Conservation (phyloP, 495 filamentous ascomycete genomes). For the Chaetomium cochliodes region DNA sequence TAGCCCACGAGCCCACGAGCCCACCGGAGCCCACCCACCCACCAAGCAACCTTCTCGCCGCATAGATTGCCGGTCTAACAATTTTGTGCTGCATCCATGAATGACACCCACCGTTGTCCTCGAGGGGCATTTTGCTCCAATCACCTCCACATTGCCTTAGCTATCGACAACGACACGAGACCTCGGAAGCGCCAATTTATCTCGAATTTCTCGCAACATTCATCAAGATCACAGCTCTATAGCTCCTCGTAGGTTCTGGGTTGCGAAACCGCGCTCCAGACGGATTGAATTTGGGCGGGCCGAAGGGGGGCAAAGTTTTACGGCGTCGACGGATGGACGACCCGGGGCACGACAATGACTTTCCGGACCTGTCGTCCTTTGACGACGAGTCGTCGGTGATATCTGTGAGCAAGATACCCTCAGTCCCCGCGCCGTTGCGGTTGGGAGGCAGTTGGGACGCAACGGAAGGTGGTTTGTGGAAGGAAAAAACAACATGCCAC, state of each 20-base stretch:
- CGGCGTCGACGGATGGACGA: slow-evolving; percentile 51
- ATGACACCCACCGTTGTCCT: slow-evolving; percentile 6
- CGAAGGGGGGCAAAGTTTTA: slow-evolving; percentile 14
- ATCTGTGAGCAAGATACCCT: slow-evolving; percentile 43
- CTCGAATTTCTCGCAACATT: not conserved
- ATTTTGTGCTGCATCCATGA: slow-evolving; percentile 8
- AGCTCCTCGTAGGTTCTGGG: not conserved
- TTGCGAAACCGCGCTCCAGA: not conserved
- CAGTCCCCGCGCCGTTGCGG: not conserved
- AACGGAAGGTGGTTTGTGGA: too few relatives aligned
- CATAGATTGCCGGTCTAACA: slow-evolving; percentile 16
- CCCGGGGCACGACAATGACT: slow-evolving; percentile 52
- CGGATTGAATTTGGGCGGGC: slow-evolving; percentile 3
- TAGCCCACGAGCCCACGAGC: too few relatives aligned
- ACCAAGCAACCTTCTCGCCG: slow-evolving; percentile 2
- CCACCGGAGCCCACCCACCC: too few relatives aligned
- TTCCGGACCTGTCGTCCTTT: slow-evolving; percentile 45
- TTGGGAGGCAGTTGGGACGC: not conserved
- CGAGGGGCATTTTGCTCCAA: slow-evolving; percentile 19
- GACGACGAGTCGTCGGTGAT: slow-evolving; percentile 53
- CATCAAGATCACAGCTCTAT: not conserved
- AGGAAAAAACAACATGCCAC: not conserved
- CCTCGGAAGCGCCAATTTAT: not conserved
- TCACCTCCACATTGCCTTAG: not conserved
- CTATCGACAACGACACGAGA: not conserved